Base-by-base conservation (phyloP, 1,284 basidiomycete genomes). In the Takashimella koratensis region DNA sequence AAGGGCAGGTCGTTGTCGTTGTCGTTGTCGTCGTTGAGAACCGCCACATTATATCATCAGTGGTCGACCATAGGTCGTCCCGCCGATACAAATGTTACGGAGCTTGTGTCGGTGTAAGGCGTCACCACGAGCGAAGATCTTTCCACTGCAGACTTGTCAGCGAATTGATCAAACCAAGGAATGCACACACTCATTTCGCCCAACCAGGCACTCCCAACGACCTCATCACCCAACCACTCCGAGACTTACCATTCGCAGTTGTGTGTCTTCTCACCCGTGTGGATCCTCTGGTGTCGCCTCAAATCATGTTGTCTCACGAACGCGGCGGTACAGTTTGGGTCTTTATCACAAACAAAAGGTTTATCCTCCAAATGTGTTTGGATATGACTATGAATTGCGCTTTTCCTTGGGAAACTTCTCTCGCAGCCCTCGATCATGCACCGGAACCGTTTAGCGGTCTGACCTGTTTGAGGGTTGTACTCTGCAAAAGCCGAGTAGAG, bases 321-420 rank as follows among this genome's bases (percentile, higher is more conserved):
- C 4, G 68, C 65, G 13, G 68, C 65, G 30, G 58, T 49, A 52
- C 68, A 68, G 47, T 26, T 3, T 36, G 30, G 30, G 16, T 36
- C 30, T 16, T 36, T 36, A 36, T 36, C 30, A 56, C 76, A 77
- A 3, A 70, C 61, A 53, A 74, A 77, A 24, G 75, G 76, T 62
- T 77, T 77, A 60, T 77, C 74, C 51, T 76, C 73, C 20, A 77
- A 59, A 52, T 77, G 76, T 24, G 74, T 74, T 54, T 76, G 75
- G 51, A 77, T 73, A 60, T 77, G 76, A 45, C 65, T 70, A 52
- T 76, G 70, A 41, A 76, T 73, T 10, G 75, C 75, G 47, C 68
- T 71, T 65, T 74, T 76, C 19, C 76, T 51, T 4, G 73, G 71
- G 59, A 76, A 77, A 5, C 59, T 56, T 4, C 74, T 58, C 11